These are phyloP conservation scores for Pythium vanterpoolii DNA, from an alignment of 352 stramenopile genomes.

Conservation along the genomic window DNA sequence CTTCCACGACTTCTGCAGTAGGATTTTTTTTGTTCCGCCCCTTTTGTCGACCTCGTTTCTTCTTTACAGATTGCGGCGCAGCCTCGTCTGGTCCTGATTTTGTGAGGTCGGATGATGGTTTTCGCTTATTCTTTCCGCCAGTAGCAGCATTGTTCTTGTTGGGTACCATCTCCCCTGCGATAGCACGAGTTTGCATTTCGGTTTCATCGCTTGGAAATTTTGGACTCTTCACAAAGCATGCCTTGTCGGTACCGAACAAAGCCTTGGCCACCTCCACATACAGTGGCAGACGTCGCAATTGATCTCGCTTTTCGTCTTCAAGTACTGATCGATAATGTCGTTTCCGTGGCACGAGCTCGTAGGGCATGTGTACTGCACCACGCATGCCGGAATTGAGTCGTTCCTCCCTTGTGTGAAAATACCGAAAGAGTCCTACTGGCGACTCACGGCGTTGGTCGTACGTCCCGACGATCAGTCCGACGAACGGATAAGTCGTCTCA, in stretches of 20 bases:
- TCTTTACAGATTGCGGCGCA: background rate
- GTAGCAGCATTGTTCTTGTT: background rate
- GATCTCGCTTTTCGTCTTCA: constrained; percentile 36
- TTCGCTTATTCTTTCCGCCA: background rate
- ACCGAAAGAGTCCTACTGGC: constrained; percentile 78
- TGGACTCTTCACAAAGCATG: background rate
- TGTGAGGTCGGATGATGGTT: constrained; percentile 6
- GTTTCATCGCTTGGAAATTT: background rate
- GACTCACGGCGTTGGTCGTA: constrained; percentile 85
- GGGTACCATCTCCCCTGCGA: background rate
- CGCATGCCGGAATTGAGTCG: constrained; percentile 53
- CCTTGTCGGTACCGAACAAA: constrained; percentile 10
- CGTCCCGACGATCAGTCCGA: constrained; percentile 93
- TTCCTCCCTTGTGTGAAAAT: constrained; percentile 75
- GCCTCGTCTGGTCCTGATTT: background rate
- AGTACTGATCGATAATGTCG: constrained; percentile 52
- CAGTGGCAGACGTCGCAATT: constrained; percentile 28
- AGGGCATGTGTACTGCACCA: constrained; percentile 63
- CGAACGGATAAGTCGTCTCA: constrained; percentile 80
- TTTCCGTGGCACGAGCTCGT: constrained; percentile 54
- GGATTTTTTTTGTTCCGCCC: background rate
- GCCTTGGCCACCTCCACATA: constrained; percentile 39
- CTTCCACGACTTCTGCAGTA: background rate
- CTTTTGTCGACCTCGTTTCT: constrained; percentile 7
- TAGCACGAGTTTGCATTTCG: background rate